A percentile compares a stretch with the other conserved stretches of the same genome.
phyloP scores from a whole-genome alignment of 169 alveolate species.

The Plasmodium fragile region DNA sequence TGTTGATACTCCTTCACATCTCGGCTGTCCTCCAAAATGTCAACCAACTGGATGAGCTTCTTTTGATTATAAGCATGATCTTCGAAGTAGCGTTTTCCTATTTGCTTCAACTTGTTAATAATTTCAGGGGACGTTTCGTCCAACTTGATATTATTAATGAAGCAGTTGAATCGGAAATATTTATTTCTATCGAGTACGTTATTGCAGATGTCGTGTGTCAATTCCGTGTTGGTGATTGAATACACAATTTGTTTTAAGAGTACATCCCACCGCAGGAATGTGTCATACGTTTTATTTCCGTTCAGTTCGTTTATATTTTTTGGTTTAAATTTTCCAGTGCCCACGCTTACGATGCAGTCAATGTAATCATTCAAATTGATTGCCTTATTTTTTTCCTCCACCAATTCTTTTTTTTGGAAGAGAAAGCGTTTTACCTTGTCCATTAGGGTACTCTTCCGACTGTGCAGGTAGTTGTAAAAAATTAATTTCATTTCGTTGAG shows the following conservation, averaged over 20 bases:
- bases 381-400: slow-evolving; percentile 21
- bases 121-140: slow-evolving; percentile 82
- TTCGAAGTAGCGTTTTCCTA: slow-evolving; percentile 78
- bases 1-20: slow-evolving; percentile 72
- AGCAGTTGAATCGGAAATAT: slow-evolving; percentile 85
- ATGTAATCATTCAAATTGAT: slow-evolving; percentile 71
- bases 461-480: slow-evolving; percentile 79
- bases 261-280: slow-evolving; percentile 82
- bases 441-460: slow-evolving; percentile 3
- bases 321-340: slow-evolving; percentile 84
- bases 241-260: slow-evolving; percentile 79
- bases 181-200: slow-evolving; percentile 74
- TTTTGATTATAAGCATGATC: slow-evolving; percentile 72
- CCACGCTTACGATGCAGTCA: slow-evolving; percentile 88
- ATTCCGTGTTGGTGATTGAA: slow-evolving; percentile 85
- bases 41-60: slow-evolving; percentile 59
- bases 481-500: slow-evolving; percentile 85
- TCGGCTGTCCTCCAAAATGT: slow-evolving; percentile 75
- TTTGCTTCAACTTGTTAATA: slow-evolving; percentile 71
- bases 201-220: slow-evolving; percentile 78
- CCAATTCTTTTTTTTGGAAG: not conserved
- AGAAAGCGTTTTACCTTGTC: slow-evolving; percentile 26
- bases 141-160: slow-evolving; percentile 64
- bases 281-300: slow-evolving; percentile 52
- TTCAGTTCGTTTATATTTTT: slow-evolving; percentile 44